These are phyloP conservation scores for Telfairia occidentalis DNA, from an alignment of 331 rosid genomes.

Conservation along the genomic window DNA sequence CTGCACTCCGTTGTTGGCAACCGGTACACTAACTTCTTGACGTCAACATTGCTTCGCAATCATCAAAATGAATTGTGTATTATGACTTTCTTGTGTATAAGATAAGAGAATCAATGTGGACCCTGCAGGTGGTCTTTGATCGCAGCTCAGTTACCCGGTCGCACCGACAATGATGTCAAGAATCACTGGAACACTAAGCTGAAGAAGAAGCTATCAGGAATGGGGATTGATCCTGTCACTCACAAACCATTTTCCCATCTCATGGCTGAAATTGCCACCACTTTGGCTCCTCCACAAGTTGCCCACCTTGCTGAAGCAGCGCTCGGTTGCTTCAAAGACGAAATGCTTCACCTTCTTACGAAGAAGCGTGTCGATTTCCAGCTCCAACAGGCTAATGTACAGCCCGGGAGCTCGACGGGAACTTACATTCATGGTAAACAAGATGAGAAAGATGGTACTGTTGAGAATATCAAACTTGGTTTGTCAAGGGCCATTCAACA, in stretches of 20 bases:
- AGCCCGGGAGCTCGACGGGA: conserved; percentile 22
- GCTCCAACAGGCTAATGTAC: conserved; percentile 37
- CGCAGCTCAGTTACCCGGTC: conserved; percentile 64
- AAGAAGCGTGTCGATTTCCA: conserved; percentile 62
- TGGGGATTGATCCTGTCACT: conserved; percentile 66
- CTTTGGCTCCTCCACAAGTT: conserved; percentile 59
- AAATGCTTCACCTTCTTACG: conserved; percentile 63
- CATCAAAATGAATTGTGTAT: neutral
- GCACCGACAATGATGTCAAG: conserved; percentile 66
- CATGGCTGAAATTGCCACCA: conserved; percentile 75
- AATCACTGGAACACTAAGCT: conserved; percentile 70
- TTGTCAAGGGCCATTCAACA: conserved; percentile 62
- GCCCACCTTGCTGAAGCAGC: conserved; percentile 72
- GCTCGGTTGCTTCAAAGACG: conserved; percentile 71
- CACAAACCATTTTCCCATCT: conserved; percentile 71
- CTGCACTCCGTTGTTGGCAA: conserved; percentile 79
- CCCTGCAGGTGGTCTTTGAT: conserved; percentile 63
- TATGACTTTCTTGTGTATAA: neutral
- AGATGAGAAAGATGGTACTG: conserved; percentile 35
- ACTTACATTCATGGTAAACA: conserved; percentile 34
- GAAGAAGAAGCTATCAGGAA: conserved; percentile 51
- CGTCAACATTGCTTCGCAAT: neutral
- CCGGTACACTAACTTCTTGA: conserved; percentile 26
- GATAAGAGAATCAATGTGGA: neutral
- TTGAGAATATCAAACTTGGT: conserved; percentile 63